These are phyloP conservation scores for Pascua sp. DNA, from an alignment of 1,284 basidiomycete genomes.

Conservation along the genomic window DNA sequence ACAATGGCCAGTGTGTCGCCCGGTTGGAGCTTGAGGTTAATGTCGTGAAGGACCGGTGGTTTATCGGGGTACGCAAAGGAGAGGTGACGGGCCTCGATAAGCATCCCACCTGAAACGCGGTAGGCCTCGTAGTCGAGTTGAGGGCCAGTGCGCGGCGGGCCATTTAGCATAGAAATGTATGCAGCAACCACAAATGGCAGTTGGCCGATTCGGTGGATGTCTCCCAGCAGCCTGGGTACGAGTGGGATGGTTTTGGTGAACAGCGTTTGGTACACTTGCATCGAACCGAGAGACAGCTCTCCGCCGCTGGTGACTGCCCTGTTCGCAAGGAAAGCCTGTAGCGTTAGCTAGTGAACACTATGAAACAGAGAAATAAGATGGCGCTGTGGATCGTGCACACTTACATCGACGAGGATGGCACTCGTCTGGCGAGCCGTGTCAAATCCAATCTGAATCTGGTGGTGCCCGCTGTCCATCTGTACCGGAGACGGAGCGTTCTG, in stretches of 20 bases:
- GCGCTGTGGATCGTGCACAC: background rate
- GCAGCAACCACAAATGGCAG: conserved; percentile 76
- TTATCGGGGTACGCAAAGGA: conserved; percentile 67
- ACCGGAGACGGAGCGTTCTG: no score
- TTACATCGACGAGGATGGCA: background rate
- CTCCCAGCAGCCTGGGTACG: background rate
- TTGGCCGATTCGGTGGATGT: conserved; percentile 62
- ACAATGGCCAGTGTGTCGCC: conserved; percentile 78
- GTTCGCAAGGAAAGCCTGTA: conserved; percentile 61
- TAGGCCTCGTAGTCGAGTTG: conserved; percentile 28
- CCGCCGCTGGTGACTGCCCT: conserved; percentile 59
- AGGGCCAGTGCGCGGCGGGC: conserved; percentile 53
- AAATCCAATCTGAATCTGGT: no score
- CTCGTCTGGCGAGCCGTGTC: background rate
- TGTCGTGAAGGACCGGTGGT: conserved; percentile 59
- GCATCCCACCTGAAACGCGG: conserved; percentile 54
- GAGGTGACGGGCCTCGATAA: conserved; percentile 65
- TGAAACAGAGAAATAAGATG: background rate
- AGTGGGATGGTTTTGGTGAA: conserved; percentile 52
- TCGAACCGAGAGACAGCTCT: conserved; percentile 61
- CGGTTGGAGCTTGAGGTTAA: conserved; percentile 64
- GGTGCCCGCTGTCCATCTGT: no score
- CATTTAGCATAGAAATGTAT: conserved; percentile 66
- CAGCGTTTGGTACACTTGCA: conserved; percentile 65
- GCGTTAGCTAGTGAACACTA: conserved; percentile 47